phyloP scores from a whole-genome alignment of 1,139 yeast species.

The Yamadazyma buinensis region DNA sequence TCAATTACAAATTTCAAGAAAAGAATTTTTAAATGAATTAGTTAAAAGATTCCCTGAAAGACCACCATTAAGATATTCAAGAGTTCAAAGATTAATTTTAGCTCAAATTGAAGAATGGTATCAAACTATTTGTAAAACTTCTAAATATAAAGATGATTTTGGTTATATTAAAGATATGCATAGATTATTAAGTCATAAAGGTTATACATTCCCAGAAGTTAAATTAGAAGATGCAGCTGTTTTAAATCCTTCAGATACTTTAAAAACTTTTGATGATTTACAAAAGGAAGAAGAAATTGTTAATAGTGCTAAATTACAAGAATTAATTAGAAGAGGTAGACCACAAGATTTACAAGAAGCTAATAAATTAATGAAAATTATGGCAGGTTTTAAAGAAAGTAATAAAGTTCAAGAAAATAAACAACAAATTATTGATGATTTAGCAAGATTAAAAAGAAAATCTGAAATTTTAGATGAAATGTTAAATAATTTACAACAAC shows the following conservation, averaged over 20 bases:
- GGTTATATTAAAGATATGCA: slow-evolving; percentile 96
- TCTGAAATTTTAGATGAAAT: slow-evolving; percentile 89
- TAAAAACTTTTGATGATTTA: slow-evolving; percentile 85
- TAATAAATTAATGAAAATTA: slow-evolving; percentile 90
- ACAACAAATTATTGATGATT: slow-evolving; percentile 78
- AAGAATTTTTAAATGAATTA: slow-evolving; percentile 89
- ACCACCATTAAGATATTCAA: slow-evolving; percentile 82
- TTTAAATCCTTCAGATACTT: slow-evolving; percentile 82
- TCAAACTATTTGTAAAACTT: slow-evolving; percentile 88
- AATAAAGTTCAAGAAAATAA: slow-evolving; percentile 55
- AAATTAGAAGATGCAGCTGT: slow-evolving; percentile 91
- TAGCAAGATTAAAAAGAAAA: slow-evolving; percentile 80
- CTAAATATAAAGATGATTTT: slow-evolving; percentile 86
- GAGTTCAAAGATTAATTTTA: slow-evolving; percentile 79
- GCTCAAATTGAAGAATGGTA: slow-evolving; percentile 97
- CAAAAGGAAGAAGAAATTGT: slow-evolving; percentile 91
- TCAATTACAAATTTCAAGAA: slow-evolving; percentile 90
- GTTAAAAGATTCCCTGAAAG: slow-evolving; percentile 93
- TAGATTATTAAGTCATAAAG: slow-evolving; percentile 81
- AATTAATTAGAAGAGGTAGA: slow-evolving; percentile 89
- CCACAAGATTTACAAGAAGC: slow-evolving; percentile 97
- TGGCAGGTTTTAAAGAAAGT: slow-evolving; percentile 97
- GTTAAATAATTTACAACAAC: slow-evolving; percentile 57
- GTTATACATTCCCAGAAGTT: slow-evolving; percentile 86
- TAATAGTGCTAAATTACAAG: slow-evolving; percentile 93